phyloP scores from a whole-genome alignment of 1,139 yeast genomes.

The Saccharomyces uvarum region DNA sequence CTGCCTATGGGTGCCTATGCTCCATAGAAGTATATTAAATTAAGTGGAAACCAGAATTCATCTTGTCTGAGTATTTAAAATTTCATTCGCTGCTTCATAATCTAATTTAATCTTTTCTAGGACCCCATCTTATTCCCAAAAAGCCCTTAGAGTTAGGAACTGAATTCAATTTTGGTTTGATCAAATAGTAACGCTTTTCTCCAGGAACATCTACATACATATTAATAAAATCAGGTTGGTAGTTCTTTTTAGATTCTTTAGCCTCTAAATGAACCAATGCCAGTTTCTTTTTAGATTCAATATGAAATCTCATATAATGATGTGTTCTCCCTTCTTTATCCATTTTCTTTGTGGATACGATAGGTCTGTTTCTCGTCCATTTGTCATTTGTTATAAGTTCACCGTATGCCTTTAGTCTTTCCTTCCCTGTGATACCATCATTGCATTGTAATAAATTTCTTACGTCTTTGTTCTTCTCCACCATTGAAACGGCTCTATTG shows the following conservation, averaged over 20 bases:
- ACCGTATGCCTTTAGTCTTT: slow-evolving; percentile 76
- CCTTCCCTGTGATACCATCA: slow-evolving; percentile 40
- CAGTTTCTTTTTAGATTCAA: slow-evolving; percentile 52
- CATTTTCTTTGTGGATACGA: slow-evolving; percentile 45
- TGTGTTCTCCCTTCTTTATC: slow-evolving; percentile 76
- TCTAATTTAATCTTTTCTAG: slow-evolving; percentile 41
- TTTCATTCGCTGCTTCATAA: neutral
- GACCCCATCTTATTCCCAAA: slow-evolving; percentile 82
- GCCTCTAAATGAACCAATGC: slow-evolving; percentile 79
- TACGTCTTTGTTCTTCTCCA: slow-evolving; percentile 59
- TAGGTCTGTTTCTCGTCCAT: slow-evolving; percentile 87
- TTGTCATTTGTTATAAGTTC: slow-evolving; percentile 56
- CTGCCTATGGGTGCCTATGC: neutral
- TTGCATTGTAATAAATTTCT: slow-evolving; percentile 50
- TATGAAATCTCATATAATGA: slow-evolving; percentile 77
- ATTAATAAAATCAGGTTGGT: slow-evolving; percentile 67
- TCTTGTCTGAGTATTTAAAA: neutral
- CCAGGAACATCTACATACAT: slow-evolving; percentile 74
- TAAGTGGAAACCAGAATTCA: neutral
- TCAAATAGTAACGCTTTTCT: slow-evolving; percentile 55
- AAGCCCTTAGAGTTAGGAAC: slow-evolving; percentile 43
- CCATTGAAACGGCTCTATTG: slow-evolving; percentile 72
- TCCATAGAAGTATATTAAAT: neutral
- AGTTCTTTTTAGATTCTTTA: slow-evolving; percentile 49
- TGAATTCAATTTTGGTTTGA: slow-evolving; percentile 43